Base-by-base conservation (phyloP, 768 basidiomycete genomes). In the Strobilomyces confusus region DNA sequence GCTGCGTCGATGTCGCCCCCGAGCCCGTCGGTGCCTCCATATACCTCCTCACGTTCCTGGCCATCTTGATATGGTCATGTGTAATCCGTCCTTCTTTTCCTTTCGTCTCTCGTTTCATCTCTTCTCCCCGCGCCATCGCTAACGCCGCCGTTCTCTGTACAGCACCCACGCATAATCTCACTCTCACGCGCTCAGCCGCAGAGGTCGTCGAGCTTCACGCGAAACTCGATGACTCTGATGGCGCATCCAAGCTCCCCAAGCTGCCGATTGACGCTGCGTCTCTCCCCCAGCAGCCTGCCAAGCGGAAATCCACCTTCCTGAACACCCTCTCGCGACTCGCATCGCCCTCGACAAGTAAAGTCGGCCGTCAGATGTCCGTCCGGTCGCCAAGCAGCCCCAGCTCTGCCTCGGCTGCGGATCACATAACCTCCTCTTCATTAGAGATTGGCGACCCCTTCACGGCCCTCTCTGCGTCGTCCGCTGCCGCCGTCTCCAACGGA, bases 101-200 rank as follows among this genome's bases (percentile, higher is more conserved):
- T 44, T 4, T 54, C 48, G 5, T 49, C 60, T 44, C 12, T 56
- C 60, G 47, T 67, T 60, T 53, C 51, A 41, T 48, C 20, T 53
- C 47, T 37, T 54, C 57, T 58, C 51, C 52, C 50, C 60, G 44
- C 48, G 17, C 52, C 49, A 44, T 61, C 56, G 60, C 70, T 69
- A 63, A 73, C 65, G 50, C 63, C 52, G 58, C 56, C 55, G 62
- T 61, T 63, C 52, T 56, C 33, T 62, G 40, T 62, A 38, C 73
- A 91, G 92, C 92, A 20, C 87, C 92, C 26, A 94, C 89, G 22
- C 89, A 93, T 72, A 90, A 92, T 74, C 78, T 93, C 46, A 95
- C 92, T 37, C 82, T 95, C 43, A 88, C 86, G 9, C 83, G 92
- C 54, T 84, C 84, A 52, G 80, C 82, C 44, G 76, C 78, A 59